Percentiles rank a stretch among this genome's conserved stretches.
phyloP scores from a whole-genome alignment of 371 early-diverging fungal genomes.

The Haplosporangium sp. region DNA sequence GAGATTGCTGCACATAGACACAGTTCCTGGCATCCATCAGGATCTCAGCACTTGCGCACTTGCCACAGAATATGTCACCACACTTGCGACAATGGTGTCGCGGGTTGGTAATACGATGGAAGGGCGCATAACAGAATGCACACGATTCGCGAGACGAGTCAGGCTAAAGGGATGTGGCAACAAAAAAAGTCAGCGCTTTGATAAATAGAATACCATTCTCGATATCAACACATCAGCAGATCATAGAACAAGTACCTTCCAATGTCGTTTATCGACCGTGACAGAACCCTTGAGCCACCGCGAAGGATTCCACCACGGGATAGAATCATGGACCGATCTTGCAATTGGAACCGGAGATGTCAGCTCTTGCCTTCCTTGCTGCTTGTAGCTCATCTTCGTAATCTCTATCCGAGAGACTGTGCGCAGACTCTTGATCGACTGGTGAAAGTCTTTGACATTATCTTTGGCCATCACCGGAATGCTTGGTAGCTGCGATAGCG shows the following conservation, averaged over 20 bases:
- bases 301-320: constrained; percentile 44
- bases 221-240: no score
- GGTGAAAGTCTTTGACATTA: constrained; percentile 37
- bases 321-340: constrained; percentile 18
- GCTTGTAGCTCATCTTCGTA: constrained; percentile 50
- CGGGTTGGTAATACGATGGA: constrained; percentile 50
- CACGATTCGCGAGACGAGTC: constrained; percentile 44
- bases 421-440: constrained; percentile 44
- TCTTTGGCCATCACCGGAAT: constrained; percentile 41
- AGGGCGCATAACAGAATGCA: constrained; percentile 43
- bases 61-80: constrained; percentile 45
- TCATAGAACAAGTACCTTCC: constrained; percentile 47
- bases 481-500: constrained; percentile 27
- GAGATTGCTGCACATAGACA: constrained; percentile 52
- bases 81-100: constrained; percentile 53
- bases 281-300: constrained; percentile 37
- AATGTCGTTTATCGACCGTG: constrained; percentile 39
- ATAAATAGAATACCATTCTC: no score
- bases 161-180: constrained; percentile 16
- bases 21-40: constrained; percentile 55
- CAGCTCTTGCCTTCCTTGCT: constrained; percentile 46
- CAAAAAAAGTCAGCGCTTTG: no score
- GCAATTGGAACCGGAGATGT: constrained; percentile 39
- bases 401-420: constrained; percentile 44
- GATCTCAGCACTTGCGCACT: constrained; percentile 53